Conservation (phyloP, 805 yeast species). For the Saccharomycopsis fibuligera region DNA sequence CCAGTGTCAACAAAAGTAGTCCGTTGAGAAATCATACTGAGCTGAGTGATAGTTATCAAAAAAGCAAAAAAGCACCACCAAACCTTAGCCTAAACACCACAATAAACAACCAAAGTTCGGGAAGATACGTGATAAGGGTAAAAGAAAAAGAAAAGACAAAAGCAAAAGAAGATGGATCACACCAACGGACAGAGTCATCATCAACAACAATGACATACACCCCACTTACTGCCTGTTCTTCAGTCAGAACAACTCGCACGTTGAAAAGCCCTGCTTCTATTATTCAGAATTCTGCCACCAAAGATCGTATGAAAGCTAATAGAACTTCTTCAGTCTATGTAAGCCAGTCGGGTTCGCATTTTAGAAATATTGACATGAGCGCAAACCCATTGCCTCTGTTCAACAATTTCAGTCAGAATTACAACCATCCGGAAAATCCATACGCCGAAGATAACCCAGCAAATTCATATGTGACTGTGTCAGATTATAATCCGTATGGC, state of each 20-base stretch:
- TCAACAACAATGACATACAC: too few relatives aligned
- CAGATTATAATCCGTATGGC: too few relatives aligned
- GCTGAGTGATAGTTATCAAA: neutral
- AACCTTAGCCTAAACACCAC: neutral
- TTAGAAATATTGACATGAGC: slow-evolving; percentile 16
- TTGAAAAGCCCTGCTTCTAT: slow-evolving; percentile 6
- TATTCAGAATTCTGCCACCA: neutral
- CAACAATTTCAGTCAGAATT: too few relatives aligned
- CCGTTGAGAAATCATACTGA: neutral
- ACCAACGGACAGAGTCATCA: neutral
- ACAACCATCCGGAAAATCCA: too few relatives aligned
- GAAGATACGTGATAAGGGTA: neutral
- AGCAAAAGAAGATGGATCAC: neutral
- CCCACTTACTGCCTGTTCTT: slow-evolving; percentile 3
- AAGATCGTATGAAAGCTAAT: slow-evolving; percentile 10
- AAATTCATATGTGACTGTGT: too few relatives aligned
- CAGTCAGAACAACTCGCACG: slow-evolving; percentile 8
- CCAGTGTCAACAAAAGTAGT: neutral
- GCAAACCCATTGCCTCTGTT: slow-evolving; percentile 19
- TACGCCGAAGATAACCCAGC: too few relatives aligned
- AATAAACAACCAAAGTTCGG: neutral
- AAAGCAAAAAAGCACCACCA: neutral
- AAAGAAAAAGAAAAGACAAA: too few relatives aligned
- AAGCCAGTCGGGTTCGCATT: slow-evolving; percentile 15
- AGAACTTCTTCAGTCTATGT: slow-evolving; percentile 19